These are phyloP conservation scores for Tylopilus felleus DNA, from an alignment of 768 basidiomycete species.

Conservation along the genomic window DNA sequence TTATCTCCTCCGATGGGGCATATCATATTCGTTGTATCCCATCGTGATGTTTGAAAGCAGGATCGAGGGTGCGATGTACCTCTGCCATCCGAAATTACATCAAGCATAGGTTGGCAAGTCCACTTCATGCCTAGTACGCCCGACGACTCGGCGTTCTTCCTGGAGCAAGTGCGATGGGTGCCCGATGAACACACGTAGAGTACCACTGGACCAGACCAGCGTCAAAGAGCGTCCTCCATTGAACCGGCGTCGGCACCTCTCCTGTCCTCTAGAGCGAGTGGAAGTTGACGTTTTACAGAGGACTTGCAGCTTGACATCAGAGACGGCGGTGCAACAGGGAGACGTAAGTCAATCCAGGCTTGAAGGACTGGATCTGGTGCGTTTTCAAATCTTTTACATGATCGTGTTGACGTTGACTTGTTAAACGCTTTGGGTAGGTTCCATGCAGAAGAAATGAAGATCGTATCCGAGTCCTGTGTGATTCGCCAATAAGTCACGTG, in stretches of 20 bases:
- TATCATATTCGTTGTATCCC: constrained; percentile 45
- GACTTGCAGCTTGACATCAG: not conserved
- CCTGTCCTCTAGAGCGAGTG: not conserved
- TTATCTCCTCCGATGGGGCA: constrained; percentile 39
- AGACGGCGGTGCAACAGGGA: not conserved
- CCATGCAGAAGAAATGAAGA: no score
- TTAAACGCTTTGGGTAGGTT: no score
- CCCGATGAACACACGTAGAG: constrained; percentile 23
- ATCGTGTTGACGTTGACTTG: no score
- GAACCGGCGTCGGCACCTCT: not conserved
- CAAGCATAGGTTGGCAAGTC: constrained; percentile 32
- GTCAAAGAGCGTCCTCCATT: not conserved
- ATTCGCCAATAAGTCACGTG: no score
- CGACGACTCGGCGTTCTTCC: constrained; percentile 14
- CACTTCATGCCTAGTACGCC: constrained; percentile 5
- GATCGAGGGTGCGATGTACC: no score
- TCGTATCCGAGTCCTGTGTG: no score
- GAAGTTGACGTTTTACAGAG: not conserved
- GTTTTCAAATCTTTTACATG: not conserved
- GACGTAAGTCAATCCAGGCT: not conserved
- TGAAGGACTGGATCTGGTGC: constrained; percentile 21
- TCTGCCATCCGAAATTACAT: constrained; percentile 36
- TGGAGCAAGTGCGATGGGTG: constrained; percentile 25
- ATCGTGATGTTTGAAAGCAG: constrained; percentile 37
- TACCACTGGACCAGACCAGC: not conserved